Evolutionary conservation across 129 eudicot genomes (phyloP), one percentile per base, ranked within the genome.

Genomic region (Rutidosis leptorrhynchoides): DNA sequence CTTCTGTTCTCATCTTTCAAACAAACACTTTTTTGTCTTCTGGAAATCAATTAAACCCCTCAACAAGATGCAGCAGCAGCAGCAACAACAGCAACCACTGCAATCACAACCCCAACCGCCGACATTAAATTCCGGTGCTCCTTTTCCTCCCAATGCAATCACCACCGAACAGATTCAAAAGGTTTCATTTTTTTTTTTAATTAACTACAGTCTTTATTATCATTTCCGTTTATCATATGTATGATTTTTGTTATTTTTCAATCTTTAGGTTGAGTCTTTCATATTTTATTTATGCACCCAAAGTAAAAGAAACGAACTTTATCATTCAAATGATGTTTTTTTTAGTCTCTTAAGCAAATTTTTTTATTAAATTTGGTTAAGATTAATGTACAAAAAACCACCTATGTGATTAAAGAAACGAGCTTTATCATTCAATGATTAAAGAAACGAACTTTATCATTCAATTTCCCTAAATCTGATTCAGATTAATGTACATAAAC

Each of bases 101-200:
- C 77, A 72, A 62, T 56, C 64, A 4, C 74, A 24, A 69, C 54
- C 54, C 0, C 77, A 73, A 73, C 68, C 79, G 17, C 79, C 74
- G 2, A 60, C 74, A 5, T 58, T 48, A 67, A 29, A 65, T 73
- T 58, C 79, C 10, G 79, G 56, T 33, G 64, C 69, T 22, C 37
- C 79, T 4, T 75, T 67, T 51, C 10, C 74, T 17, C 74, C 79
- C 55, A 68, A 75, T 67, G 56, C 74, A 25, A 75, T 75, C 64
- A 67, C 79, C 25, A 67, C 79, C 20, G 79, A 75, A 7, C 79
- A 75, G 74, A 75, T 75, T 75, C 79, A 75, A 68, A 75, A 75
- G 79, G 79, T 75, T 60, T 33, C 14, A 8, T 48, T 4, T 42
- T n/a, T n/a, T n/a, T n/a, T n/a, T 28, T 65, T 33, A 3, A 26